phyloP scores from a whole-genome alignment of 2,329 filamentous ascomycete species.

The Ascochyta lentis region DNA sequence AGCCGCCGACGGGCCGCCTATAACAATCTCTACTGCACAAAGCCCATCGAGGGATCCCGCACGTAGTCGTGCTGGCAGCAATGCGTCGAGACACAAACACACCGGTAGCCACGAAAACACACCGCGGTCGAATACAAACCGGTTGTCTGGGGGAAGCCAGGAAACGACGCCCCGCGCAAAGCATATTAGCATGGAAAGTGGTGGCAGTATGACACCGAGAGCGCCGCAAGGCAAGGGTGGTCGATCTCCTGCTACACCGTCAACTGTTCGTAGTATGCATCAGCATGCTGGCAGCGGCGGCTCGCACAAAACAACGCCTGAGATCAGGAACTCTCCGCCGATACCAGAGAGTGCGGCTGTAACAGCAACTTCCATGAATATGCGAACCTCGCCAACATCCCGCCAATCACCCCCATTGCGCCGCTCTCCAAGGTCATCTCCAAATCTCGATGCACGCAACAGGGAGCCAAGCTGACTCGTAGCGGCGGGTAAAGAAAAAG shows the following conservation, averaged over 20 bases:
- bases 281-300: slow-evolving; percentile 35
- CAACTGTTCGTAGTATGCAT: slow-evolving; percentile 40
- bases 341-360: slow-evolving; percentile 41
- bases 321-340: slow-evolving; percentile 33
- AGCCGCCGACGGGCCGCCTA: slow-evolving; percentile 36
- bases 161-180: slow-evolving; percentile 42
- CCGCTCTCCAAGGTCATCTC: slow-evolving; percentile 30
- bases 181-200: slow-evolving; percentile 41
- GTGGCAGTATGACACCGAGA: slow-evolving; percentile 42
- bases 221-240: slow-evolving; percentile 37
- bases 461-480: slow-evolving; percentile 41
- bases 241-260: slow-evolving; percentile 43
- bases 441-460: slow-evolving; percentile 26
- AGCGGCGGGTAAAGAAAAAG: slow-evolving; percentile 40
- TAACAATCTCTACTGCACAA: slow-evolving; percentile 28
- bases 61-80: slow-evolving; percentile 41
- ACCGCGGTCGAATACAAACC: slow-evolving; percentile 34
- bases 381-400: slow-evolving; percentile 37
- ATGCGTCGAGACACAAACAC: slow-evolving; percentile 30
- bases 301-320: slow-evolving; percentile 37
- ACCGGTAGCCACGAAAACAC: slow-evolving; percentile 35
- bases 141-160: slow-evolving; percentile 35
- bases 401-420: slow-evolving; percentile 42
- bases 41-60: slow-evolving; percentile 24
- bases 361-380: slow-evolving; percentile 32